Conservation (phyloP, 768 basidiomycete genomes). For the Ramaria sp. region DNA sequence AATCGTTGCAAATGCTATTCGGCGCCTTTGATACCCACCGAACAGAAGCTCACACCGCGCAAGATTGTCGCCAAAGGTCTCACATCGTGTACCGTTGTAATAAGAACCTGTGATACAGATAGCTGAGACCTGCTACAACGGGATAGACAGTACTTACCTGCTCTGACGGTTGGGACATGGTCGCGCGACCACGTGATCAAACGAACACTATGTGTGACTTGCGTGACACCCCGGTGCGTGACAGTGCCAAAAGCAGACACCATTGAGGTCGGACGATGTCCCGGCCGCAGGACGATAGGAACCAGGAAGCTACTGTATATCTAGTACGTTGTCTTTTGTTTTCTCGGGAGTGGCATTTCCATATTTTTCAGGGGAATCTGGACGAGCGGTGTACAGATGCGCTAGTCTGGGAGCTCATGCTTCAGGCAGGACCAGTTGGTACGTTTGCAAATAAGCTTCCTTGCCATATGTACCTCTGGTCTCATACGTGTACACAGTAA, state of each 20-base stretch:
- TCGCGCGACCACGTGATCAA: too few species aligned
- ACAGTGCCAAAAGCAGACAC: not conserved
- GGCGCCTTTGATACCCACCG: conserved; percentile 37
- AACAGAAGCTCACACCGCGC: conserved; percentile 71
- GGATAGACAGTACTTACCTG: too few species aligned
- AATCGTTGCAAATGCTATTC: conserved; percentile 8
- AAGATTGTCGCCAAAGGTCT: conserved; percentile 70
- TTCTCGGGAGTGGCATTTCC: not conserved
- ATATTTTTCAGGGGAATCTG: conserved; percentile 68
- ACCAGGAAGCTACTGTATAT: conserved; percentile 88
- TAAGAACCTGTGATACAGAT: conserved; percentile 36
- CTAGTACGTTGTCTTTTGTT: conserved; percentile 35
- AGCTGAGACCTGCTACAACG: too few species aligned
- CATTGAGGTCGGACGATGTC: conserved; percentile 31
- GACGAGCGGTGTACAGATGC: conserved; percentile 94
- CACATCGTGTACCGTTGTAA: conserved; percentile 69
- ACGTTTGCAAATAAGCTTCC: conserved; percentile 23
- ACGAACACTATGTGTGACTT: too few species aligned
- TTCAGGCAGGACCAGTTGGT: conserved; percentile 99
- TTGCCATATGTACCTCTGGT: not conserved
- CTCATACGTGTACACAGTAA: conserved; percentile 41
- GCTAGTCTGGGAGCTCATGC: conserved; percentile 95
- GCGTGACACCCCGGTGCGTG: not conserved
- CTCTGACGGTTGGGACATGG: too few species aligned
- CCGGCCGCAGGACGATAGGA: conserved; percentile 77